Percentiles rank a stretch among this genome's conserved stretches.
phyloP scores from a whole-genome alignment of 2,329 filamentous ascomycete species.

The Penicillium sp. region DNA sequence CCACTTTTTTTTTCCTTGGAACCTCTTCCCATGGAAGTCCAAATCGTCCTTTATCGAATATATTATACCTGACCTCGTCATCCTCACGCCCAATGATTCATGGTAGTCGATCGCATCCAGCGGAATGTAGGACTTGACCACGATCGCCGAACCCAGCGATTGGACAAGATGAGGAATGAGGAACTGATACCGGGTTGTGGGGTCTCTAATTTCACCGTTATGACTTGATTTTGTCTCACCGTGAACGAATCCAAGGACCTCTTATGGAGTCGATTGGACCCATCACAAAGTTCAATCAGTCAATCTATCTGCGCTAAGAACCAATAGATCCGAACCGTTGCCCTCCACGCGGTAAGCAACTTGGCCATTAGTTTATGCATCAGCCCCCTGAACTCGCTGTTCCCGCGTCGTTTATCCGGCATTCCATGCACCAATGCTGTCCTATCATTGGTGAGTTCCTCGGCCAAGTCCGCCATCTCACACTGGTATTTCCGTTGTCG shows the following conservation, averaged over 20 bases:
- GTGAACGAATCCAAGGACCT: background rate
- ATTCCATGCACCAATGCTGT: constrained; percentile 7
- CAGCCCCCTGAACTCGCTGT: constrained; percentile 1
- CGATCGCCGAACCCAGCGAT: constrained; percentile 5
- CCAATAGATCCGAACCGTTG: constrained; percentile 14
- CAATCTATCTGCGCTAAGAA: constrained; percentile 7
- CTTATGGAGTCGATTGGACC: constrained; percentile 13
- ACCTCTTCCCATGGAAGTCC: constrained; percentile 1
- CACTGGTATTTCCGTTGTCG: background rate
- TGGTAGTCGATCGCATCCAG: background rate
- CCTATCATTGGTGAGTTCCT: constrained; percentile 11
- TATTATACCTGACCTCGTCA: background rate
- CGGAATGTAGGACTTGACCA: constrained; percentile 3
- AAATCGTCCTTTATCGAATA: background rate
- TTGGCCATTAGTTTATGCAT: background rate
- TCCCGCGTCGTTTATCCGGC: background rate
- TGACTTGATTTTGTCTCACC: constrained; percentile 12
- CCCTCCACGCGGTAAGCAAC: too few species aligned
- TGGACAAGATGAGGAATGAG: constrained; percentile 4
- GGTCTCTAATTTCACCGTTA: background rate
- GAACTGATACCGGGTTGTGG: constrained; percentile 3
- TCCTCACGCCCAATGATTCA: constrained; percentile 10
- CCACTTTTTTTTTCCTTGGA: constrained; percentile 7
- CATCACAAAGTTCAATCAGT: constrained; percentile 9
- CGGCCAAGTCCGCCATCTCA: background rate